Evolutionary conservation across 345 rosid genomes (phyloP), one percentile per base, ranked within the genome.

Genomic region (Dimocarpus longan): DNA sequence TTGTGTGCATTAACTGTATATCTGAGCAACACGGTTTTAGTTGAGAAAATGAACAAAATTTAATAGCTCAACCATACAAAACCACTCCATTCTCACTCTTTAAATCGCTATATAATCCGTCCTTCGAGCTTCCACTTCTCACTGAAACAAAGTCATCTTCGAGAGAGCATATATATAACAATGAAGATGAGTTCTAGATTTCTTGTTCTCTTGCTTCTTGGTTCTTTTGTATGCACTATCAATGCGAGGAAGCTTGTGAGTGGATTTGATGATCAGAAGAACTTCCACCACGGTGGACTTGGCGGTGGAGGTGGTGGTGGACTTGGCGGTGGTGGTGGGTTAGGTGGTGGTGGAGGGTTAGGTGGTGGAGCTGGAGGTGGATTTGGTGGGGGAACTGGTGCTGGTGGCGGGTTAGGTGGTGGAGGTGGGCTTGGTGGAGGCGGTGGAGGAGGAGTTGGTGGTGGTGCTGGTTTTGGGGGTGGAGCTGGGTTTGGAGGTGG

Each of bases 261-360:
- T 44, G n/a, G 80, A 54, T 76, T 84, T 54, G 81, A 80, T 57
- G 89, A 87, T 62, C 74, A 86, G 81, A 87, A 89, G 69, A 87
- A 72, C 81, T 78, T 85, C 72, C 84, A 37, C 44, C 80, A 26
- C 18, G 78, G 71, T 0, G 0, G 76, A 80, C 6, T 11, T 87
- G 88, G 85, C 18, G 78, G 71, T 0, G 0, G 76, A 80, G 4
- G 9, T 87, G 88, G 85, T 2, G 80, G 83, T 15, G 86, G 86
- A 7, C 76, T 74, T 24, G 87, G 85, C 10, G 78, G 80, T 7
- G 85, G 85, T 0, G 85, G 74, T 6, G 84, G 12, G 5, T 67
- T 74, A 4, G 85, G 85, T 8, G 83, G 76, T 48, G 88, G 88
- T 4, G 86, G 77, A 4, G 87, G 84, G 12, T 37, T 66, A 50